phyloP scores from a whole-genome alignment of 2,329 filamentous ascomycete species.

The Fusarium penzigii region DNA sequence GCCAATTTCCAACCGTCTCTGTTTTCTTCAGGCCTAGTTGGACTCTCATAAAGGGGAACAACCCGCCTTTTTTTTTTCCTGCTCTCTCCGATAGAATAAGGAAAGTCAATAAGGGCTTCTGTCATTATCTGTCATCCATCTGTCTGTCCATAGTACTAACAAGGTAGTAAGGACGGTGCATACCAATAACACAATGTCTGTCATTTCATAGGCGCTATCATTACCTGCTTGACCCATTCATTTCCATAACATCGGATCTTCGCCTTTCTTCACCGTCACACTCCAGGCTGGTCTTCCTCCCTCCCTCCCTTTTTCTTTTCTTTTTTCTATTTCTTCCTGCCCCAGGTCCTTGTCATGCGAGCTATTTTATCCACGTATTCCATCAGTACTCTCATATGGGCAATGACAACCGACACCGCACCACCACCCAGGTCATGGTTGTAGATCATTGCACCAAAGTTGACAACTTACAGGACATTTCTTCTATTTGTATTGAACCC shows the following conservation, averaged over 20 bases:
- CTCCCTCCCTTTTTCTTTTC: neutral
- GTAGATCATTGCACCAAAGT: constrained; percentile 19
- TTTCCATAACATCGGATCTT: neutral
- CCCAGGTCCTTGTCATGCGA: neutral
- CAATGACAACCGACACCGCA: constrained; percentile 19
- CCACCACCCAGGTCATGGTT: constrained; percentile 13
- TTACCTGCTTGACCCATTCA: neutral
- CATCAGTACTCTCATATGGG: constrained; percentile 1
- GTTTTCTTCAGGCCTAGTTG: neutral
- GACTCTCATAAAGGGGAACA: neutral
- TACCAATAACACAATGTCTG: neutral
- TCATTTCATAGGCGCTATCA: neutral
- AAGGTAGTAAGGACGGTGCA: neutral
- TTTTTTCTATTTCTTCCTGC: neutral
- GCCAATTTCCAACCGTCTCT: constrained; percentile 10
- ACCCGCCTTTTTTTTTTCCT: too few species aligned
- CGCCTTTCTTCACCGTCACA: neutral
- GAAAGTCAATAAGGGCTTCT: neutral
- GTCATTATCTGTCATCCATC: too few species aligned
- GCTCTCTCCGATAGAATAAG: too few species aligned
- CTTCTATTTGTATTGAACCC: too few species aligned
- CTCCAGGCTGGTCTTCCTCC: neutral
- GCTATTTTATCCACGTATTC: too few species aligned
- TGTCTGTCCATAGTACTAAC: too few species aligned
- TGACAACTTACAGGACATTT: constrained; percentile 1